Base-by-base conservation (phyloP, 164 flowering plant genomes). In the Protea cynaroides region DNA sequence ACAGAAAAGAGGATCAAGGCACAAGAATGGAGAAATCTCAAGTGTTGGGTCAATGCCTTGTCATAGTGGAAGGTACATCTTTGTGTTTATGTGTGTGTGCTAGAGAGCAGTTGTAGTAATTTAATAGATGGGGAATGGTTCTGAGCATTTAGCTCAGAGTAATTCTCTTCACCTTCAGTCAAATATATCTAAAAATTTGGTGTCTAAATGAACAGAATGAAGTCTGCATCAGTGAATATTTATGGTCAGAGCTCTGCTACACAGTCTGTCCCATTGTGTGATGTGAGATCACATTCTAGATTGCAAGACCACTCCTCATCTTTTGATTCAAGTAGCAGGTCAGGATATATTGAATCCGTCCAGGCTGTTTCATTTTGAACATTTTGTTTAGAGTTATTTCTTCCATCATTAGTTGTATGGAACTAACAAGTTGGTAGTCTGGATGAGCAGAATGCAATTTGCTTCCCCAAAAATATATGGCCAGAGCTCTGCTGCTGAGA, bases 1-100 rank as follows among this genome's bases (percentile, higher is more conserved):
- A 62, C 85, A 87, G 96, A 90, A 79, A 71, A 83, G 68, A 55
- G 77, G 76, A 62, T 63, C 80, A 37, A 74, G 70, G 52, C 72
- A 54, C 56, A 77, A 77, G 68, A 82, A 73, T 77, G 78, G 79
- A 58, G 80, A 75, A 63, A 56, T 67, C 17, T 67, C 72, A 37
- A 68, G 63, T 59, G 63, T 62, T 71, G 69, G 67, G 55, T 75
- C 86, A 34, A 40, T 74, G 43, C 68, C 83, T 24, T 65, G 59
- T 59, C 64, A 13, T 58, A 76, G 76, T 75, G 71, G 78, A 80
- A 83, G 96, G 95, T 90, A 79, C 63, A 3, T 49, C 52, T 49
- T 59, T 34, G 51, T n/a, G 10, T n/a, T 3, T 36, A n/a, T 6
- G 54, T 36, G 21, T 25, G 23, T 8, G 12, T 64, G 38, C 21